Conservation (phyloP, 2,329 filamentous ascomycete genomes). For the Teratosphaeria epicoccoides region DNA sequence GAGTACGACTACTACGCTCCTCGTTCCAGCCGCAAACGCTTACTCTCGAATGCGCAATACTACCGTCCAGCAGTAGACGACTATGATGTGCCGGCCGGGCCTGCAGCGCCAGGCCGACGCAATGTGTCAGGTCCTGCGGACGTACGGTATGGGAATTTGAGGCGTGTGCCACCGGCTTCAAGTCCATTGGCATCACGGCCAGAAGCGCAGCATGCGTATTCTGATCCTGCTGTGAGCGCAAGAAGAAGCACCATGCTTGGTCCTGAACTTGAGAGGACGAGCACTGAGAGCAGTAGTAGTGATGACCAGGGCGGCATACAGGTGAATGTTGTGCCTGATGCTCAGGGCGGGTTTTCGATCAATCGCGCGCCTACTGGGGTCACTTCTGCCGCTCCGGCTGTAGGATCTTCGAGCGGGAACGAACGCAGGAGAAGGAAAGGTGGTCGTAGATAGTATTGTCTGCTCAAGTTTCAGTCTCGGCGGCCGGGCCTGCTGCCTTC, state of each 20-base stretch:
- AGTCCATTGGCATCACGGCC: slow-evolving; percentile 13
- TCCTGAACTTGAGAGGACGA: slow-evolving; percentile 9
- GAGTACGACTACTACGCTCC: slow-evolving; percentile 31
- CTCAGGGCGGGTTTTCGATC: slow-evolving; percentile 14
- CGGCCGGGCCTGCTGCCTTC: neutral
- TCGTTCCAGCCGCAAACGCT: slow-evolving; percentile 27
- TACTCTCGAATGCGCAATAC: slow-evolving; percentile 27
- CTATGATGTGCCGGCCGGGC: slow-evolving; percentile 26
- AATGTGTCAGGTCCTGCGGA: slow-evolving; percentile 26
- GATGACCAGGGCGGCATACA: slow-evolving; percentile 23
- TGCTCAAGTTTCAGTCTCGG: neutral
- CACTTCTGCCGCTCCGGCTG: slow-evolving; percentile 3
- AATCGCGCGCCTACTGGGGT: slow-evolving; percentile 8
- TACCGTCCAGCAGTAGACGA: slow-evolving; percentile 25
- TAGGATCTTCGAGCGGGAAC: slow-evolving; percentile 4
- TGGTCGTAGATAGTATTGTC: slow-evolving; percentile 8
- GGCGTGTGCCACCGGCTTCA: slow-evolving; percentile 17
- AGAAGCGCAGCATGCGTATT: slow-evolving; percentile 4
- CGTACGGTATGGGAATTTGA: slow-evolving; percentile 23
- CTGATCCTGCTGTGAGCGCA: slow-evolving; percentile 7
- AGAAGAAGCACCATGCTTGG: slow-evolving; percentile 14
- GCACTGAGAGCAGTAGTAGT: slow-evolving; percentile 10
- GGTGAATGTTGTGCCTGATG: slow-evolving; percentile 18
- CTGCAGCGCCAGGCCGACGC: slow-evolving; percentile 25
- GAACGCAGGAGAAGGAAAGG: slow-evolving; percentile 15